phyloP scores from a whole-genome alignment of 768 basidiomycete species.

The Tricholoma sp. region DNA sequence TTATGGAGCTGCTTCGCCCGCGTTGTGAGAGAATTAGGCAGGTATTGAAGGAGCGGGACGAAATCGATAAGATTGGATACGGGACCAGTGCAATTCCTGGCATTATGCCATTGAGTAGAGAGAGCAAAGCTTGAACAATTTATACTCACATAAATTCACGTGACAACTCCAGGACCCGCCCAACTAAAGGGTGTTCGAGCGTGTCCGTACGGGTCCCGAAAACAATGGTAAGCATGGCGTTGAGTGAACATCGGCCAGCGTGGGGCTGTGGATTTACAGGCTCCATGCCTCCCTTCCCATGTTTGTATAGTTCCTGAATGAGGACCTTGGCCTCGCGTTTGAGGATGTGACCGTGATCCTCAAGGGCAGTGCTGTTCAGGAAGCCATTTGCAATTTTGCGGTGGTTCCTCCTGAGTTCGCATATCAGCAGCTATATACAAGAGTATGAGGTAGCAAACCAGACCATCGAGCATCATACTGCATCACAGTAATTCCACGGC shows the following conservation, averaged over 20 bases:
- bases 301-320: constrained; percentile 30
- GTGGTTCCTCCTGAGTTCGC: constrained; percentile 33
- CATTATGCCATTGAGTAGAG: constrained; percentile 3
- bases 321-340: constrained; percentile 36
- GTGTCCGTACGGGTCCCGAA: constrained; percentile 38
- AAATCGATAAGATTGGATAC: constrained; percentile 43
- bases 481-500: constrained; percentile 39
- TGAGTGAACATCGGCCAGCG: constrained; percentile 34
- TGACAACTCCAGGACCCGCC: constrained; percentile 28
- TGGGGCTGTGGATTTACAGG: constrained; percentile 35
- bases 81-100: constrained; percentile 38
- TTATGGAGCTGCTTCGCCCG: constrained; percentile 36
- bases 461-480: constrained; percentile 40
- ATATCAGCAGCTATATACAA: not conserved
- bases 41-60: constrained; percentile 32
- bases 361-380: constrained; percentile 29
- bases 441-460: not conserved
- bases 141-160: constrained; percentile 40
- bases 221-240: constrained; percentile 41
- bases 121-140: not conserved
- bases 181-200: constrained; percentile 32
- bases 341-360: constrained; percentile 21
- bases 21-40: constrained; percentile 32
- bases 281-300: constrained; percentile 22
- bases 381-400: constrained; percentile 32